Conservation (phyloP, 306 rosid species). For the Medicago arabica region DNA sequence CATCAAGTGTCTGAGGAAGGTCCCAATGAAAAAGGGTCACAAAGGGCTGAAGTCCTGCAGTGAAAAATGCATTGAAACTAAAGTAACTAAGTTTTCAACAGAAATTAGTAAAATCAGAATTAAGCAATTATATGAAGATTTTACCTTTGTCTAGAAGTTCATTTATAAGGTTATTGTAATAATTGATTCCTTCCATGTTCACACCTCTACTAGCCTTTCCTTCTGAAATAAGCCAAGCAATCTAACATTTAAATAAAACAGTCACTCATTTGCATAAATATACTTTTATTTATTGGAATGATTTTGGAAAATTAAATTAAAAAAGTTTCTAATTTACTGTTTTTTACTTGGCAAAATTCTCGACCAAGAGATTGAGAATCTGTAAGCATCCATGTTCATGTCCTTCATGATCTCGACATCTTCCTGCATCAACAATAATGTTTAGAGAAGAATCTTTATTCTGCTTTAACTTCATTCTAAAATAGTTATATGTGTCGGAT, state of each 20-base stretch:
- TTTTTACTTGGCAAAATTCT: conserved; percentile 64
- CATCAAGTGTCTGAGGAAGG: conserved; percentile 60
- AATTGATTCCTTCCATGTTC: conserved; percentile 53
- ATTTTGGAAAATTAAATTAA: background rate
- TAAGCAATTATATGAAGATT: background rate
- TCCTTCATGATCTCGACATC: conserved; percentile 67
- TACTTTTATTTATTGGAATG: background rate
- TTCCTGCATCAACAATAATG: conserved; percentile 45
- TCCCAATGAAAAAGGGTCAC: conserved; percentile 69
- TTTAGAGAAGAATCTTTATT: conserved; percentile 7
- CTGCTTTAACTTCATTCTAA: background rate
- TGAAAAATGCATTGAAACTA: background rate
- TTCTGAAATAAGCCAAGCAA: conserved; percentile 39
- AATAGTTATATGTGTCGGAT: background rate
- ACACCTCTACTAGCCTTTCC: conserved; percentile 60
- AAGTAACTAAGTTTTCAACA: background rate
- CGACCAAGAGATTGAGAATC: conserved; percentile 80
- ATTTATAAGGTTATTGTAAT: conserved; percentile 65
- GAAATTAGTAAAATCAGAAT: background rate
- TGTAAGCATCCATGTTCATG: conserved; percentile 60
- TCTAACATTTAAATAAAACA: background rate
- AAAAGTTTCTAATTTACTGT: background rate
- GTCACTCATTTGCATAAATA: background rate
- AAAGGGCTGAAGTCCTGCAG: conserved; percentile 52
- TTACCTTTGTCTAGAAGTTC: conserved; percentile 52